These are phyloP conservation scores for Cardamine resedifolia DNA, from an alignment of 345 rosid genomes.

Conservation along the genomic window DNA sequence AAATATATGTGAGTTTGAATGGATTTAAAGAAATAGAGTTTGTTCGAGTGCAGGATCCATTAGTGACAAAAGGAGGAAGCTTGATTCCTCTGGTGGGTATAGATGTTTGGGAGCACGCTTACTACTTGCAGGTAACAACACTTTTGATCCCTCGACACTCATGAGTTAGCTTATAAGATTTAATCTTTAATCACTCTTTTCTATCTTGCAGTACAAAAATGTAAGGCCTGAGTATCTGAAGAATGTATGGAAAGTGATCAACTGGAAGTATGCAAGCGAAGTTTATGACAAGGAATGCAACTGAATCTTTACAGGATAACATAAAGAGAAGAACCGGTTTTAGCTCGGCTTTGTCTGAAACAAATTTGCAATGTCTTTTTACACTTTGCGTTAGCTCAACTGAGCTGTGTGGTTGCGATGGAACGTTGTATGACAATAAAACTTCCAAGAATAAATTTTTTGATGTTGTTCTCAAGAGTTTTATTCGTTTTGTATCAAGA, in stretches of 20 bases:
- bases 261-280: conserved; percentile 84
- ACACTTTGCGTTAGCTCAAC: conserved; percentile 27
- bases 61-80: conserved; percentile 73
- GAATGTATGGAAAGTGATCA: conserved; percentile 91
- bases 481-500: not conserved
- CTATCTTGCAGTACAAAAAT: conserved; percentile 72
- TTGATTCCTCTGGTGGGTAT: conserved; percentile 86
- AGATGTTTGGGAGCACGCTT: conserved; percentile 99
- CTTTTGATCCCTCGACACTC: not conserved
- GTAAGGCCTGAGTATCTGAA: conserved; percentile 85
- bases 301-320: conserved; percentile 22
- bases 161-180: conserved; percentile 1
- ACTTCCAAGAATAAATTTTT: not conserved
- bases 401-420: conserved; percentile 15
- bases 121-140: conserved; percentile 80
- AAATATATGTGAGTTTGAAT: not conserved
- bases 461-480: not conserved
- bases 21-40: not conserved
- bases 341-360: conserved; percentile 20
- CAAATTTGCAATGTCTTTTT: conserved; percentile 13
- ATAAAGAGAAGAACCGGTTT: conserved; percentile 19
- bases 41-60: conserved; percentile 63
- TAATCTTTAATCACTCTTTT: not conserved
- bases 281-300: conserved; percentile 59
- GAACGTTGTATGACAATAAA: not conserved